Evolutionary conservation across 2,329 filamentous ascomycete species (phyloP).

Genomic region (Madurella fahalii): DNA sequence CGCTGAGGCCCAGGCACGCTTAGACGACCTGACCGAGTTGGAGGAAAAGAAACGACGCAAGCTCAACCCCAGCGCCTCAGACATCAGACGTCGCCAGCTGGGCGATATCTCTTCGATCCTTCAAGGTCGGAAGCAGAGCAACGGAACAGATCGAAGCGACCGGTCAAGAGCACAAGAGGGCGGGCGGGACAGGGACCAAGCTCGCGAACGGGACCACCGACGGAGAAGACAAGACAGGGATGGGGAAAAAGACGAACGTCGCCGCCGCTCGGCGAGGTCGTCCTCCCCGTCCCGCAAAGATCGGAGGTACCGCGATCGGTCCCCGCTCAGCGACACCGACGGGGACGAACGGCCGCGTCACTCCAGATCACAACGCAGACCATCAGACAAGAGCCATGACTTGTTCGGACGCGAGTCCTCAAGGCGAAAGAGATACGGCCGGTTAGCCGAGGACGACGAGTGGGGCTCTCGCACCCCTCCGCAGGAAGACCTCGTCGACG

Average conservation of each 20-base stretch:
- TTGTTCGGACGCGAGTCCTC: conserved; percentile 10
- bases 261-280: conserved; percentile 13
- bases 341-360: conserved; percentile 10
- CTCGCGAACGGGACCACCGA: conserved; percentile 4
- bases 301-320: conserved; percentile 20
- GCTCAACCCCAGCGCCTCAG: conserved; percentile 44
- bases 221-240: conserved; percentile 9
- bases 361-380: conserved; percentile 16
- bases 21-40: conserved; percentile 56
- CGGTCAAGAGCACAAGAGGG: not conserved
- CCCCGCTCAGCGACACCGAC: conserved; percentile 18
- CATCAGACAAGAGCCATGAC: conserved; percentile 14
- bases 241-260: conserved; percentile 1
- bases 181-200: conserved; percentile 1
- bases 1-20: conserved; percentile 68
- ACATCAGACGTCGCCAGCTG: conserved; percentile 55
- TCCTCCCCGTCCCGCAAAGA: conserved; percentile 16
- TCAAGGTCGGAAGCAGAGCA: conserved; percentile 39
- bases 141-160: conserved; percentile 4
- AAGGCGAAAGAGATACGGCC: conserved; percentile 14
- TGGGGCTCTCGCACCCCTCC: not conserved
- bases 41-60: conserved; percentile 44
- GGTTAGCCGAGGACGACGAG: conserved; percentile 15
- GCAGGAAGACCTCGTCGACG: too few species aligned
- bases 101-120: conserved; percentile 59